A percentile compares a stretch with the other conserved stretches of the same genome.
Evolutionary conservation across 2,329 filamentous ascomycete species (phyloP).

Genomic region (Exophiala lecanii-corni): DNA sequence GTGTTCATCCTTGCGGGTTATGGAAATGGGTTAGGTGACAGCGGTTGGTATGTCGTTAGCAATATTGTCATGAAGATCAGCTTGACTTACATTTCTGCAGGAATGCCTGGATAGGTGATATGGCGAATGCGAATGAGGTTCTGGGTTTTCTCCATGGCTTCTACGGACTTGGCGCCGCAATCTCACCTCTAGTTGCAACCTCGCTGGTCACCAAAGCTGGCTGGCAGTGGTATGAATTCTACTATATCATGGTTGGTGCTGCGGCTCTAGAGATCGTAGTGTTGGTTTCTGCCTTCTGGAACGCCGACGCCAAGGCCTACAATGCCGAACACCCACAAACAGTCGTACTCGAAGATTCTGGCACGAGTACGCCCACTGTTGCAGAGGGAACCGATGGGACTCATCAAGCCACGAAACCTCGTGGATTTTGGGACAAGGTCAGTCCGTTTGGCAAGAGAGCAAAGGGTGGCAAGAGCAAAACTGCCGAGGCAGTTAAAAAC

Average conservation of each 20-base stretch:
- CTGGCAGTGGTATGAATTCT: slow-evolving; percentile 65
- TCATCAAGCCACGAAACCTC: slow-evolving; percentile 61
- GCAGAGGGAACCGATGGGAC: slow-evolving; percentile 58
- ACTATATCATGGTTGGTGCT: slow-evolving; percentile 60
- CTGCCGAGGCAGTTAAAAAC: slow-evolving; percentile 30
- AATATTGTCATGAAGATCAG: no score
- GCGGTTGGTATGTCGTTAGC: slow-evolving; percentile 45
- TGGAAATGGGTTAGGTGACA: slow-evolving; percentile 65
- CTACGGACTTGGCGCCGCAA: slow-evolving; percentile 68
- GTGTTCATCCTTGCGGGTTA: slow-evolving; percentile 64
- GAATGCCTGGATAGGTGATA: slow-evolving; percentile 64
- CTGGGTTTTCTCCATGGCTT: slow-evolving; percentile 68
- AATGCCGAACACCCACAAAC: slow-evolving; percentile 13
- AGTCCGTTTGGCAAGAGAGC: slow-evolving; percentile 66
- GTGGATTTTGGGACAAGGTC: slow-evolving; percentile 41
- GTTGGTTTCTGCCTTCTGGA: slow-evolving; percentile 49
- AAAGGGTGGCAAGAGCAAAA: slow-evolving; percentile 57
- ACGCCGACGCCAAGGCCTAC: slow-evolving; percentile 20
- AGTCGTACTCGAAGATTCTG: slow-evolving; percentile 42
- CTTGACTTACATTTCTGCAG: slow-evolving; percentile 39
- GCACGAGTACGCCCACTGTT: slow-evolving; percentile 22
- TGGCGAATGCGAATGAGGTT: slow-evolving; percentile 67
- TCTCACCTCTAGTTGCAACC: slow-evolving; percentile 65
- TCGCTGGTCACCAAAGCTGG: slow-evolving; percentile 47
- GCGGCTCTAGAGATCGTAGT: slow-evolving; percentile 17